phyloP scores from a whole-genome alignment of 2,329 filamentous ascomycete genomes.

The Blumeria graminis region DNA sequence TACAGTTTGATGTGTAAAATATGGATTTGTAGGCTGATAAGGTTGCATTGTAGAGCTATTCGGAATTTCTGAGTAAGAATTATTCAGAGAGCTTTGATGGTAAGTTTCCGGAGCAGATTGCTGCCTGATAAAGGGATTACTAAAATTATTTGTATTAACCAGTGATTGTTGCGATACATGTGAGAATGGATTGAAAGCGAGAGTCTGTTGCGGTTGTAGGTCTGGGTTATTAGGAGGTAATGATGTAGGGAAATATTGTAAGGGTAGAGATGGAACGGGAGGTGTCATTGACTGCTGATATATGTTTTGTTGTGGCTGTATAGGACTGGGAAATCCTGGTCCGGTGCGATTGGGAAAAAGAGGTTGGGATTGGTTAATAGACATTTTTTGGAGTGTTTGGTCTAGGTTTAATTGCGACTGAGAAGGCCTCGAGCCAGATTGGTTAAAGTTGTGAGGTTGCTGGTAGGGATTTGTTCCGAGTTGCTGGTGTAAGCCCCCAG shows the following conservation, averaged over 20 bases:
- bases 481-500: constrained; percentile 32
- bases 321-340: constrained; percentile 20
- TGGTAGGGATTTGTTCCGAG: constrained; percentile 18
- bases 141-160: constrained; percentile 13
- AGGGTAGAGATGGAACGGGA: constrained; percentile 13
- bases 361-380: constrained; percentile 32
- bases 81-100: too few species aligned
- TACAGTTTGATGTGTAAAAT: constrained; percentile 12
- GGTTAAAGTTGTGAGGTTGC: constrained; percentile 28
- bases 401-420: constrained; percentile 21
- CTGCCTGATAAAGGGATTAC: constrained; percentile 6
- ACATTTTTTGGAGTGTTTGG: constrained; percentile 52
- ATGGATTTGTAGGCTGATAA: neutral
- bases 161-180: constrained; percentile 8
- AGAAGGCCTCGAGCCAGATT: constrained; percentile 30
- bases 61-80: too few species aligned
- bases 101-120: too few species aligned
- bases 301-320: constrained; percentile 18
- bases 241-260: constrained; percentile 11
- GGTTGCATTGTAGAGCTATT: too few species aligned
- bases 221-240: constrained; percentile 11
- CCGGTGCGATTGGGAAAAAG: constrained; percentile 59
- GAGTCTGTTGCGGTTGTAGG: constrained; percentile 9
- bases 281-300: constrained; percentile 16
- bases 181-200: constrained; percentile 13